Evolutionary conservation across 2,329 filamentous ascomycete genomes (phyloP).

Genomic region (Botrytis elliptica): DNA sequence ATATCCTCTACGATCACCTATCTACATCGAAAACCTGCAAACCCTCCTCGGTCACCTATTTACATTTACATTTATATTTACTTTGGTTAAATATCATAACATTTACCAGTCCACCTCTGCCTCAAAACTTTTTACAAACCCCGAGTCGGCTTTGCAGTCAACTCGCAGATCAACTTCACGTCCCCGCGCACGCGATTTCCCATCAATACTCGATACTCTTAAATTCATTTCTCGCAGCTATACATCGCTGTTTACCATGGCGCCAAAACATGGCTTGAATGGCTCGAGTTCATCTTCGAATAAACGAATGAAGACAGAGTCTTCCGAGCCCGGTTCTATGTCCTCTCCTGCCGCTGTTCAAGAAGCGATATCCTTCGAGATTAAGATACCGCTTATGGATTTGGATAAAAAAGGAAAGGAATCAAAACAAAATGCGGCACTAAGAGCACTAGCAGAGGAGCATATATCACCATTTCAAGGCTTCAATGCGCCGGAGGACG

Average conservation of each 20-base stretch:
- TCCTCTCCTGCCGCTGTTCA: slow-evolving; percentile 24
- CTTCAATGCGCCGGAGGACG: slow-evolving; percentile 28
- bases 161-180: not conserved
- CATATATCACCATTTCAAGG: slow-evolving; percentile 33
- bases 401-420: slow-evolving; percentile 14
- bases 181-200: not conserved
- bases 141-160: not conserved
- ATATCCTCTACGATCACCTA: not conserved
- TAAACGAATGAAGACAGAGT: slow-evolving; percentile 32
- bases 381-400: slow-evolving; percentile 21
- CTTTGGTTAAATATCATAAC: not conserved
- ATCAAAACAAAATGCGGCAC: slow-evolving; percentile 21
- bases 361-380: slow-evolving; percentile 27
- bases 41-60: not conserved
- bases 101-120: not conserved
- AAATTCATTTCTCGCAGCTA: not conserved
- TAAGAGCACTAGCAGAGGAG: slow-evolving; percentile 26
- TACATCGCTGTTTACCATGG: slow-evolving; percentile 26
- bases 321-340: slow-evolving; percentile 26
- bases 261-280: slow-evolving; percentile 34
- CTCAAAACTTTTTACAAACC: not conserved
- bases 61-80: not conserved
- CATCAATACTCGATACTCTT: not conserved
- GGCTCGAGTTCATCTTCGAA: slow-evolving; percentile 22
- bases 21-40: not conserved